A percentile compares a stretch with the other conserved stretches of the same genome.
phyloP scores from a whole-genome alignment of 495 filamentous ascomycete species.

The Aspergillus asperescens region DNA sequence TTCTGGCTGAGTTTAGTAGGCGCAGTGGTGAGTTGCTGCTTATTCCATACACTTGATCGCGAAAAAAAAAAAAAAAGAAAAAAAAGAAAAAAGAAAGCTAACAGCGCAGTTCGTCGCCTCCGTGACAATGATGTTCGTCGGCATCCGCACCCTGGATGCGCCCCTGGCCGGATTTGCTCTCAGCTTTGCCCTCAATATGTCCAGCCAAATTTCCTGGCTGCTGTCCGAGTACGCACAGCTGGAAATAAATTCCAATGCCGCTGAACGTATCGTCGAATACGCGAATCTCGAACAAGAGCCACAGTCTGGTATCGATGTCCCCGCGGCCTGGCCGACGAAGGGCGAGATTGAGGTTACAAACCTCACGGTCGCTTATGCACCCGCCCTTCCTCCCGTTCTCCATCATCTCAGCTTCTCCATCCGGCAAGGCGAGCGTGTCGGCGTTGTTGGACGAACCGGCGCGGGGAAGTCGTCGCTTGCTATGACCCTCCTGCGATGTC shows the following conservation, averaged over 20 bases:
- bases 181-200: conserved; percentile 42
- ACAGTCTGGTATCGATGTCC: conserved; percentile 41
- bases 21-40: conserved; percentile 18
- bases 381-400: conserved; percentile 61
- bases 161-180: conserved; percentile 70
- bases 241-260: conserved; percentile 71
- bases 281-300: conserved; percentile 57
- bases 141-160: conserved; percentile 54
- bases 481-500: conserved; percentile 46
- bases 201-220: conserved; percentile 26
- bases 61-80: too few species aligned
- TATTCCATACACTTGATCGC: too few species aligned
- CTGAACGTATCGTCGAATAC: conserved; percentile 71
- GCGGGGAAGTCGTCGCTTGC: conserved; percentile 45
- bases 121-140: conserved; percentile 45
- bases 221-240: conserved; percentile 34
- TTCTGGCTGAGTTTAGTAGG: conserved; percentile 27
- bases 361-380: conserved; percentile 61
- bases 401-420: conserved; percentile 60
- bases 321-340: conserved; percentile 66
- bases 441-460: conserved; percentile 61
- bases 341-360: conserved; percentile 61
- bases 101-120: conserved; percentile 44
- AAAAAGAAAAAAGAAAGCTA: too few species aligned
- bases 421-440: conserved; percentile 58